Evolutionary conservation across 2,329 filamentous ascomycete species (phyloP), one percentile per base, ranked within the genome.

Genomic region (Aureobasidium namibiae): DNA sequence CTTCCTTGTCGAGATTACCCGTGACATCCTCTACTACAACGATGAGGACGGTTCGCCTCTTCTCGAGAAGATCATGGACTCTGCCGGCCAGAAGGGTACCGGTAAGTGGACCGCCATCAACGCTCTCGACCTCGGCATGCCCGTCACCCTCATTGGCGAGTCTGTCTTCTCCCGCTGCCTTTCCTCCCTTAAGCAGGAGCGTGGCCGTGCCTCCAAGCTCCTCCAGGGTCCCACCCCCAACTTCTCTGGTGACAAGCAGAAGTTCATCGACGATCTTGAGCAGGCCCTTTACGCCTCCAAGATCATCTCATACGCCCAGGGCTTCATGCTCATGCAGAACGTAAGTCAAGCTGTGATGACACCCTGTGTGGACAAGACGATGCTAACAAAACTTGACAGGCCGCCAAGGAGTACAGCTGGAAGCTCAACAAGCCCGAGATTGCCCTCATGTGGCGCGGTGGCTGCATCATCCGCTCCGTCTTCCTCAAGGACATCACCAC

Each of bases 31-130:
- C 82, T 94, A 95, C 82, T 97, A 82, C 86, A 95, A 95, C 77
- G 94, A 99, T 70, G 92, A 95, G 54, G 92, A 97, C 70, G 90
- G 89, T 71, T 86, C 82, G 63, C 81, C 94, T 50, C 87, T 99
- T 61, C 88, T 99, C 62, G 94, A 99, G 85, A 99, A 97, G 87
- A 97, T 99, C 69, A 84, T 97, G 66, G 94, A 99, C 82, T 88
- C 92, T 79, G 94, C 94, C 71, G 94, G 94, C 69, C 94, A 99
- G 83, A 99, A 99, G 83, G 94, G 94, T 80, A 97, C 94, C 68
- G 94, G 94, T 80, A 97, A 99, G 84, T 99, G 94, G 94, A 99
- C 94, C 67, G 92, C 94, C 72, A 95, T 99, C 80, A 99, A 99
- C 79, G 92, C 94, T 66, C 87, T 99, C 62, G 94, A 99, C 76